phyloP scores from a whole-genome alignment of 108 stramenopile species.

The Schizochytrium sp. region DNA sequence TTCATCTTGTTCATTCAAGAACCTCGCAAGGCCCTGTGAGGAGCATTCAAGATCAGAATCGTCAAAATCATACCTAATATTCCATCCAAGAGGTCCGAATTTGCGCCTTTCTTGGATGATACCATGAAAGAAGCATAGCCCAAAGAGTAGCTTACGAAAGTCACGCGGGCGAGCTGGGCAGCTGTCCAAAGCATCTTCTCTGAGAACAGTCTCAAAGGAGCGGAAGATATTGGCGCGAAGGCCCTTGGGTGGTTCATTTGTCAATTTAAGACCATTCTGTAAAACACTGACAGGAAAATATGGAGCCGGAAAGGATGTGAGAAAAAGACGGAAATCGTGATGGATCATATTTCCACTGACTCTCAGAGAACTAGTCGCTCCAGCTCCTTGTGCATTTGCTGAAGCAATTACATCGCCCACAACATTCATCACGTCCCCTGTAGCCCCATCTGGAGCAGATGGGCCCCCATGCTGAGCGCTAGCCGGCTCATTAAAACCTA shows the following conservation, averaged over 20 bases:
- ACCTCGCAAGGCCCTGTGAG: constrained; percentile 70
- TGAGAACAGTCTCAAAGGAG: constrained; percentile 65
- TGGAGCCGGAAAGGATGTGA: constrained; percentile 75
- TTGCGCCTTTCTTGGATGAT: constrained; percentile 79
- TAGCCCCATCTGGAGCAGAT: too few relatives aligned
- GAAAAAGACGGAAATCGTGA: constrained; percentile 76
- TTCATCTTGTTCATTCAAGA: constrained; percentile 74
- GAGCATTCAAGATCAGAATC: constrained; percentile 78
- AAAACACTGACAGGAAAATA: constrained; percentile 78
- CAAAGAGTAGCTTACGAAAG: constrained; percentile 73
- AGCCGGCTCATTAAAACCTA: constrained; percentile 67
- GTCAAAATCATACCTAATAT: constrained; percentile 81
- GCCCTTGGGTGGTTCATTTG: constrained; percentile 75
- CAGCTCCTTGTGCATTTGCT: too few relatives aligned
- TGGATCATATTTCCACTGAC: constrained; percentile 66
- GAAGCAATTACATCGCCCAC: too few relatives aligned
- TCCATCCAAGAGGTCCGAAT: constrained; percentile 81
- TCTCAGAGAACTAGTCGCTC: constrained; percentile 39
- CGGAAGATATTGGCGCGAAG: constrained; percentile 70
- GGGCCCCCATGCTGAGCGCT: neutral
- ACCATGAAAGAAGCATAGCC: constrained; percentile 80
- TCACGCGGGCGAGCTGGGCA: constrained; percentile 63
- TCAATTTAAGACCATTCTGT: constrained; percentile 75
- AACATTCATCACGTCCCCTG: too few relatives aligned
- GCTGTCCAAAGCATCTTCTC: constrained; percentile 70